Evolutionary conservation across 768 basidiomycete species (phyloP).

Genomic region (Lentinula raphanica): DNA sequence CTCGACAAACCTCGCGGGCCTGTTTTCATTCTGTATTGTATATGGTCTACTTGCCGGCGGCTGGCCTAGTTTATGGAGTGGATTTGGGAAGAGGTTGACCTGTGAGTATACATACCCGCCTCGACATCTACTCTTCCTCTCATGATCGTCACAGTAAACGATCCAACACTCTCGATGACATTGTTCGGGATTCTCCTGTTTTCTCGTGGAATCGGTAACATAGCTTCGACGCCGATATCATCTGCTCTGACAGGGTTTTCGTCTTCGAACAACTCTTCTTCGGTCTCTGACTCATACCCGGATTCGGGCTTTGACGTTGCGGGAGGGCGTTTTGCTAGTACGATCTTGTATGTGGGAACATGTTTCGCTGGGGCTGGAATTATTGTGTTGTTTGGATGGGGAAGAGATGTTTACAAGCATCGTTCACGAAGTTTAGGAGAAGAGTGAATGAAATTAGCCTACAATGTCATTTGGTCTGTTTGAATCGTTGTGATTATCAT

Average conservation of each 20-base stretch:
- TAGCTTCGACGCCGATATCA: conserved; percentile 24
- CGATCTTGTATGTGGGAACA: conserved; percentile 25
- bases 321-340: conserved; percentile 19
- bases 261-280: neutral
- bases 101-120: conserved; percentile 10
- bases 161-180: conserved; percentile 17
- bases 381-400: conserved; percentile 21
- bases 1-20: conserved; percentile 16
- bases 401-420: conserved; percentile 5
- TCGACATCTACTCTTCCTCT: neutral
- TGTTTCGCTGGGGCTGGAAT: conserved; percentile 26
- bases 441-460: too few relatives aligned
- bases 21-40: conserved; percentile 21
- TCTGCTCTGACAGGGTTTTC: neutral
- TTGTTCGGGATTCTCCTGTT: conserved; percentile 22
- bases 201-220: conserved; percentile 25
- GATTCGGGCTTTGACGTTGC: conserved; percentile 21
- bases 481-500: too few relatives aligned
- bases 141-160: conserved; percentile 17
- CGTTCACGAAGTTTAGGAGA: neutral
- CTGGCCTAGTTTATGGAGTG: conserved; percentile 23
- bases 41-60: conserved; percentile 27
- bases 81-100: conserved; percentile 20
- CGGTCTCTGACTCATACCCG: neutral
- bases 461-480: too few relatives aligned